phyloP scores from a whole-genome alignment of 768 basidiomycete genomes.

The Leccinum subgranulosum region DNA sequence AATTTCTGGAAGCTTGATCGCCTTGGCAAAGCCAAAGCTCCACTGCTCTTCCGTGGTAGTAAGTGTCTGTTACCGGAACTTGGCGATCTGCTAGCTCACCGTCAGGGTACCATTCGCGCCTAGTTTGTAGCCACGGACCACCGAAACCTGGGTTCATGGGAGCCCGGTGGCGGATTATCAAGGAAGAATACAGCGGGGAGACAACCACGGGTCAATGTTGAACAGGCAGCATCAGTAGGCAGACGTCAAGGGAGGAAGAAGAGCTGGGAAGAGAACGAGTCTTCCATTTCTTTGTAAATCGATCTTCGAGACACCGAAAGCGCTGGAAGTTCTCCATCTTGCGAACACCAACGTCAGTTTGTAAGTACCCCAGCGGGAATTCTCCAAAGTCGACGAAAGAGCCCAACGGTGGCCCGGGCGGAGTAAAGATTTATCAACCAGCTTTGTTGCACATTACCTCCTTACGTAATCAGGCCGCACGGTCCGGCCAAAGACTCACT shows the following conservation, averaged over 20 bases:
- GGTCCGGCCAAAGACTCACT: neutral
- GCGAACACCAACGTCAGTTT: slow-evolving; percentile 11
- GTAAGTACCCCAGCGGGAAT: slow-evolving; percentile 2
- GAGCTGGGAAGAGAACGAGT: neutral
- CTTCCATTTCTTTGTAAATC: slow-evolving; percentile 24
- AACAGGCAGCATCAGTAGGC: slow-evolving; percentile 4
- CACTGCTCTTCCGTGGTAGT: neutral
- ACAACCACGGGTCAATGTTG: neutral
- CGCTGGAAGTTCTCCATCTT: slow-evolving; percentile 18
- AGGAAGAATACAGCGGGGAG: neutral
- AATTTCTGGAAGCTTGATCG: slow-evolving; percentile 16
- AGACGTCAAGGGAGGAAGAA: slow-evolving; percentile 4
- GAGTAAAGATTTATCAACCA: too few species aligned
- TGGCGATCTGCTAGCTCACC: neutral
- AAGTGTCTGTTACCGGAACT: neutral
- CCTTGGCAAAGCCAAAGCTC: slow-evolving; percentile 6
- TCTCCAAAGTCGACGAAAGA: neutral
- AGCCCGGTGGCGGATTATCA: slow-evolving; percentile 22
- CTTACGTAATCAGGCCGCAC: slow-evolving; percentile 12
- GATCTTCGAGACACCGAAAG: slow-evolving; percentile 15
- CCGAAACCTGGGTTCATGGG: neutral
- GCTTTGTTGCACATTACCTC: neutral
- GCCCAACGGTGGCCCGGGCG: neutral
- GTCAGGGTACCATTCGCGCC: slow-evolving; percentile 1
- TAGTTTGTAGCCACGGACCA: neutral